Base-by-base conservation (phyloP, 2,329 filamentous ascomycete species). In the Spiromastix sp. region DNA sequence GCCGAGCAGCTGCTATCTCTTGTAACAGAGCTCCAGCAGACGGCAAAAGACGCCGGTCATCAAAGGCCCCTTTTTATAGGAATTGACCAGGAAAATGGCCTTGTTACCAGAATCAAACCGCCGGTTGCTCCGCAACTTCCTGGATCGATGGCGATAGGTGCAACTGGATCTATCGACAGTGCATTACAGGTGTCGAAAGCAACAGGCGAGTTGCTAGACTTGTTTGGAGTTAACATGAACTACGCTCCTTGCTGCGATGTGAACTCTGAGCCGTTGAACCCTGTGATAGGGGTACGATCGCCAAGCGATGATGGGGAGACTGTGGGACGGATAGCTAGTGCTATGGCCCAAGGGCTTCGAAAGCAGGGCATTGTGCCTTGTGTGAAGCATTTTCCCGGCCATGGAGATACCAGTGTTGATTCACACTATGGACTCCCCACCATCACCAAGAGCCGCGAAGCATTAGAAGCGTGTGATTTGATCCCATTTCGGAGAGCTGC, bases 361-460 rank as follows among this genome's bases (percentile, higher is more conserved):
- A 52, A 61, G 32, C 44, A 51, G n/a, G 55, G 56, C 5, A 48
- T 67, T 15, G 47, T 65, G 4, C 56, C 63, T 4, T 64, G 59
- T 35, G 54, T 62, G 1, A 67, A 67, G 43, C 60, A 66, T 49
- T 66, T 67, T 25, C 63, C 62, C 4, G 61, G 63, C 0, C 62
- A 64, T 44, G 61, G 60, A 17, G 58, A 65, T 40, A 66, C 60
- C 0, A 57, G 56, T n/a, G 53, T 63, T 1, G 61, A 66, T 41
- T 66, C 60, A 2, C 61, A 66, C 44, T 58, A 57, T 47, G 60
- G 60, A 2, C 46, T 65, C 15, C 61, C 62, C 1, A 46, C 60
- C 1, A 60, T 66, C 12, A 38, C 42, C 0, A 66, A 65, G 37
- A 52, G 44, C 2, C 50, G 52, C 30, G 52, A 52, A 16, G 43